Base-by-base conservation (phyloP, 2,329 filamentous ascomycete genomes). In the Helicocarpus griseus region DNA sequence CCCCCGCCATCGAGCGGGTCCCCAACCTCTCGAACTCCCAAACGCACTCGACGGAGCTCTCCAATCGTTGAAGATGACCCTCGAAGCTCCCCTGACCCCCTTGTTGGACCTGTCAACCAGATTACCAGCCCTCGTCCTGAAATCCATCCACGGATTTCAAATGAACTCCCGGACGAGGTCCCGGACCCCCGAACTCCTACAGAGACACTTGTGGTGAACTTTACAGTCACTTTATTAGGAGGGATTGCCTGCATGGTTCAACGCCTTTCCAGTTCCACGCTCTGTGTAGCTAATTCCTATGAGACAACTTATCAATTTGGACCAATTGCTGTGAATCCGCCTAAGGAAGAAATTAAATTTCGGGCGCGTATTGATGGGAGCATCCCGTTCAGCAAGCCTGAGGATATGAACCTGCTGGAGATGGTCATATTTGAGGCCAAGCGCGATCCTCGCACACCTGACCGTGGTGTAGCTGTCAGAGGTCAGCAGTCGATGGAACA, bases 291-390 rank as follows among this genome's bases (percentile, higher is more conserved):
- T 33, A 55, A 55, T 43, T 36, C 55, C 5, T 54, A 26, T 45
- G 53, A 55, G 35, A 53, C 55, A 7, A 53, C 55, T 13, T 56
- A 43, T 50, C n/a, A 36, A 53, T 55, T 56, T 50, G 54, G 53
- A 11, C 54, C 54, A 4, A 8, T n/a, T n/a, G n/a, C n/a, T n/a
- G n/a, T n/a, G n/a, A n/a, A n/a, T n/a, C n/a, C n/a, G n/a, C n/a
- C n/a, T n/a, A n/a, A n/a, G n/a, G n/a, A n/a, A n/a, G n/a, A n/a
- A n/a, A n/a, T n/a, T n/a, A n/a, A n/a, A n/a, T n/a, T n/a, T n/a
- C n/a, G n/a, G n/a, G n/a, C n/a, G n/a, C n/a, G n/a, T n/a, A n/a
- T n/a, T n/a, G n/a, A n/a, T n/a, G n/a, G n/a, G n/a, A n/a, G n/a
- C n/a, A n/a, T n/a, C n/a, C n/a, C n/a, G n/a, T n/a, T n/a, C n/a